Evolutionary conservation across 2,329 filamentous ascomycete species (phyloP), one percentile per base, ranked within the genome.

Genomic region (Diaporthe destruens): DNA sequence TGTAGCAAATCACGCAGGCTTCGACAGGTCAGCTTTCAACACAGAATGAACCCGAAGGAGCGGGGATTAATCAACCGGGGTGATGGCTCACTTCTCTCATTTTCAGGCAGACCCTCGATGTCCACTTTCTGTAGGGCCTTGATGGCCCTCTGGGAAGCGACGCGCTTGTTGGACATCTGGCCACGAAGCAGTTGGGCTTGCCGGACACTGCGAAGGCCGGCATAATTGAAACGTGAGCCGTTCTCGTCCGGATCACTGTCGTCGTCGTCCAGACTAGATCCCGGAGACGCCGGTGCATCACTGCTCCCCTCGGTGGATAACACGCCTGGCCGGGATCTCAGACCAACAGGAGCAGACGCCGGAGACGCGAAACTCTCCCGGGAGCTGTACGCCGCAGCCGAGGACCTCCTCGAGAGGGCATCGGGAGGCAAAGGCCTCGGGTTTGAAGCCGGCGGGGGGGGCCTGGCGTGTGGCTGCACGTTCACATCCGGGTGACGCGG

Each of bases 1-100:
- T 91, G 77, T 91, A 91, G 80, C 90, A 92, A 72, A 92, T 92
- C 25, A 88, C 85, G 77, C 90, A 92, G 18, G 81, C 89, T 92
- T 75, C 7, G 34, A 73, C 1, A 54, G 73, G 51, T 71, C 29
- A 74, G 74, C 71, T 36, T 34, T 67, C 14, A 29, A 14, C 34
- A 36, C 42, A 3, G 47, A 16, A 9, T 18, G 32, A 9, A 12
- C 66, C 25, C 39, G 39, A 53, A 71, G 12, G 39, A 76, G 74
- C 67, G 49, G 25, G 65, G 3, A 44, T 7, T n/a, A 56, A 54
- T 8, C 8, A 55, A 6, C 49, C 77, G 69, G 66, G 44, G 69
- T 80, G 85, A 79, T 25, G 12, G 23, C 61, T 65, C 61, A 89
- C 87, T 85, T 76, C 81, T 82, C 74, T 89, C 87, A 53, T 77